phyloP scores from a whole-genome alignment of 106 monocot species.

The Ottelia alismoides region DNA sequence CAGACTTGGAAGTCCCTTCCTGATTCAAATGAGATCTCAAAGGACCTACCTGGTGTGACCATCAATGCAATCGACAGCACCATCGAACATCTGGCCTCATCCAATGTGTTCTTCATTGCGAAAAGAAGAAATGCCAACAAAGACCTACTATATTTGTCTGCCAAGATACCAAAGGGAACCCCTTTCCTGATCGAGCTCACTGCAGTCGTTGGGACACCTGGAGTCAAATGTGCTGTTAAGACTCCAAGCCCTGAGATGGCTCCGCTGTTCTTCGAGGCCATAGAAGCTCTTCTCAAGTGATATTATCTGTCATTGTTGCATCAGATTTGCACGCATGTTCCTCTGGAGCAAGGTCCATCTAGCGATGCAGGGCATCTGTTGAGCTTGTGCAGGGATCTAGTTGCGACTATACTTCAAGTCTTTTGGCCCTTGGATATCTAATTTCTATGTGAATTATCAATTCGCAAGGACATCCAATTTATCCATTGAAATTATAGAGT shows the following conservation, averaged over 20 bases:
- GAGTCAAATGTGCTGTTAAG: constrained; percentile 75
- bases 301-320: too few species aligned
- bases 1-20: constrained; percentile 91
- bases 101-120: constrained; percentile 75
- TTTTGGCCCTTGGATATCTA: too few species aligned
- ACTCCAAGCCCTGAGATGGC: constrained; percentile 71
- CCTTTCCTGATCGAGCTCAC: constrained; percentile 75
- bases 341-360: too few species aligned
- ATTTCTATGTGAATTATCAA: too few species aligned
- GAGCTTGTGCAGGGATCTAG: too few species aligned
- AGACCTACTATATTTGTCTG: constrained; percentile 68
- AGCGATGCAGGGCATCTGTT: too few species aligned
- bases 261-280: constrained; percentile 69
- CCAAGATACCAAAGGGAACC: constrained; percentile 50
- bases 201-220: constrained; percentile 26
- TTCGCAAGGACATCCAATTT: too few species aligned
- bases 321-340: too few species aligned
- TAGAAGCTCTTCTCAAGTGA: constrained; percentile 59
- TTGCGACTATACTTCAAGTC: too few species aligned
- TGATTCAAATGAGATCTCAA: constrained; percentile 65
- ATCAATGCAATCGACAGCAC: constrained; percentile 44
- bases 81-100: constrained; percentile 37
- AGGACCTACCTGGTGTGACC: constrained; percentile 31
- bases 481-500: too few species aligned
- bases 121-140: constrained; percentile 69